A percentile compares a stretch with the other conserved stretches of the same genome.
phyloP scores from a whole-genome alignment of 139 green algal species.

The Chlorella sp. region DNA sequence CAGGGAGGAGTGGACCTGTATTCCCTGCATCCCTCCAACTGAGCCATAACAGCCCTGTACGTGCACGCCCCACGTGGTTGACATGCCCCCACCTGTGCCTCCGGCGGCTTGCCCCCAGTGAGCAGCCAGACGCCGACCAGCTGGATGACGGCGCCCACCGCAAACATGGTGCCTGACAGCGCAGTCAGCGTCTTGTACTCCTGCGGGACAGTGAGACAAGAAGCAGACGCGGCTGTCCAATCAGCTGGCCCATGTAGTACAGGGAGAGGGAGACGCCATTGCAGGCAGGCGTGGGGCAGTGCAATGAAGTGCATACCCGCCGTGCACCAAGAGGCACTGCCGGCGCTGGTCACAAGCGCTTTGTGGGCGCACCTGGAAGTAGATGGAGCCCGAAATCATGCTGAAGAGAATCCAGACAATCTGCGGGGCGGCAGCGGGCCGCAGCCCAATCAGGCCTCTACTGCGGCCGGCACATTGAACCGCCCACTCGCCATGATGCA shows the following conservation, averaged over 20 bases:
- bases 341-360: neutral
- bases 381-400: slow-evolving; percentile 83
- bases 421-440: too few relatives aligned
- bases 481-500: too few relatives aligned
- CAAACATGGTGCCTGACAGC: slow-evolving; percentile 79
- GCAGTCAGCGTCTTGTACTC: slow-evolving; percentile 73
- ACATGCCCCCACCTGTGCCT: neutral
- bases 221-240: neutral
- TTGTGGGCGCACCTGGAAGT: slow-evolving; percentile 57
- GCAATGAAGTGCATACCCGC: neutral
- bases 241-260: too few relatives aligned
- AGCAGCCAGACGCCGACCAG: slow-evolving; percentile 44
- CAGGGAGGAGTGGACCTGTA: too few relatives aligned
- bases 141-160: slow-evolving; percentile 63
- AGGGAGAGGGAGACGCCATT: neutral
- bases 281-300: neutral
- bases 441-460: too few relatives aligned
- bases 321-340: neutral
- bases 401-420: slow-evolving; percentile 90
- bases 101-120: neutral
- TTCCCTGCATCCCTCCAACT: too few relatives aligned
- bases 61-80: too few relatives aligned
- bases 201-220: slow-evolving; percentile 16
- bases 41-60: too few relatives aligned
- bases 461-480: too few relatives aligned